Conservation (phyloP, 352 stramenopile species). For the Blastocystis sp. region DNA sequence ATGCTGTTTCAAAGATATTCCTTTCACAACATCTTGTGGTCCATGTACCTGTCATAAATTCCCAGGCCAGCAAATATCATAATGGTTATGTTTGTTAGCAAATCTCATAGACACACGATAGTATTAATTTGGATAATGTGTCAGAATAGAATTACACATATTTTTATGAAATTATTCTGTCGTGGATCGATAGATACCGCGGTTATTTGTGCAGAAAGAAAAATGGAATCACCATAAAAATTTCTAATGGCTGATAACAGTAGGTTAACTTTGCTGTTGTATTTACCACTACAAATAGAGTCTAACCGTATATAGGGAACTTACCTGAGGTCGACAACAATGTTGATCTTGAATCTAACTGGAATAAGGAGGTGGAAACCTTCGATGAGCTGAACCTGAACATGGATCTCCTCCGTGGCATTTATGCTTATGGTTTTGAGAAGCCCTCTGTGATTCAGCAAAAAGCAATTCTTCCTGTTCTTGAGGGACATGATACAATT, state of each 20-base stretch:
- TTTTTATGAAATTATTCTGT: background rate
- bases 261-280: background rate
- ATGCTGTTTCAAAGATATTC: slow-evolving; percentile 45
- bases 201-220: background rate
- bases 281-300: background rate
- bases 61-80: background rate
- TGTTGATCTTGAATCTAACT: slow-evolving; percentile 93
- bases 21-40: slow-evolving; percentile 7
- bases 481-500: slow-evolving; percentile 93
- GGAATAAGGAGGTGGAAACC: slow-evolving; percentile 90
- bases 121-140: background rate
- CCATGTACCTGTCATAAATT: background rate
- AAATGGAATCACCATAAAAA: background rate
- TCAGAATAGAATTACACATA: background rate
- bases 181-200: background rate
- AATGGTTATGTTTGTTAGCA: background rate
- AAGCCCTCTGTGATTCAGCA: slow-evolving; percentile 99
- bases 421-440: slow-evolving; percentile 99
- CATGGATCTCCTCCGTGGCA: slow-evolving; percentile 94
- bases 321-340: slow-evolving; percentile 77
- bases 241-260: slow-evolving; percentile 52
- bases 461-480: slow-evolving; percentile 87
- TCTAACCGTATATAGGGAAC: slow-evolving; percentile 15
- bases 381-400: slow-evolving; percentile 97
- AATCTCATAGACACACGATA: no score